Evolutionary conservation across 805 yeast genomes (phyloP).

Genomic region (Saccharomycopsis synnaedendra): DNA sequence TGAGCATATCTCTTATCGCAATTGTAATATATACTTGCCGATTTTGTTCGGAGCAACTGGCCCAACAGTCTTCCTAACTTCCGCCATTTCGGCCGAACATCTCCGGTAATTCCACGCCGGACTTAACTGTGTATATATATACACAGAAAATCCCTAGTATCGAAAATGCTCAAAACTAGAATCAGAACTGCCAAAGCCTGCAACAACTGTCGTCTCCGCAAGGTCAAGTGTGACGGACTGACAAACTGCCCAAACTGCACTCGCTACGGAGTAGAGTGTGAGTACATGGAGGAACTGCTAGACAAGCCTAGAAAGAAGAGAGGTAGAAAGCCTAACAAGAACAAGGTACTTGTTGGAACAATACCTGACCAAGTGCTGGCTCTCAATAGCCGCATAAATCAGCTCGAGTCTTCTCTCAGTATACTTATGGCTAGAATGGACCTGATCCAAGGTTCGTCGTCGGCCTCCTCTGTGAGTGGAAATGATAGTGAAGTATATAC

Average conservation of each 20-base stretch:
- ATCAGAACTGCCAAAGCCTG: slow-evolving; percentile 15
- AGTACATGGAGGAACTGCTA: slow-evolving; percentile 1
- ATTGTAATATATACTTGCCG: background rate
- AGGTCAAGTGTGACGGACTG: slow-evolving; percentile 14
- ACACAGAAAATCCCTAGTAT: background rate
- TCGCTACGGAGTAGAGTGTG: slow-evolving; percentile 5
- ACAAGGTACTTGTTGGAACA: no score
- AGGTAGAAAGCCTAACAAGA: background rate
- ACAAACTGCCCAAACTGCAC: slow-evolving; percentile 9
- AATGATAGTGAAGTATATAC: no score
- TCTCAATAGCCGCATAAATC: no score
- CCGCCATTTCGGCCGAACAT: background rate
- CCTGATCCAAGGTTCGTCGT: no score
- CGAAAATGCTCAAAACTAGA: slow-evolving; percentile 1
- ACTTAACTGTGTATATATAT: background rate
- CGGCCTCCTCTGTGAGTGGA: no score
- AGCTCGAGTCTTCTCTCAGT: no score
- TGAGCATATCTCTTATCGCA: background rate
- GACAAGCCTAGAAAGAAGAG: slow-evolving; percentile 5
- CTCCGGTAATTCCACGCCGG: background rate
- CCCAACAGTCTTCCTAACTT: background rate
- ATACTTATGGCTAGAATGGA: no score
- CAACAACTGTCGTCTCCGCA: slow-evolving; percentile 15
- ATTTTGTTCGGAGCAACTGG: no score
- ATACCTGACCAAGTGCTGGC: no score